phyloP scores from a whole-genome alignment of 768 basidiomycete genomes.

The Podaxis pistillaris region DNA sequence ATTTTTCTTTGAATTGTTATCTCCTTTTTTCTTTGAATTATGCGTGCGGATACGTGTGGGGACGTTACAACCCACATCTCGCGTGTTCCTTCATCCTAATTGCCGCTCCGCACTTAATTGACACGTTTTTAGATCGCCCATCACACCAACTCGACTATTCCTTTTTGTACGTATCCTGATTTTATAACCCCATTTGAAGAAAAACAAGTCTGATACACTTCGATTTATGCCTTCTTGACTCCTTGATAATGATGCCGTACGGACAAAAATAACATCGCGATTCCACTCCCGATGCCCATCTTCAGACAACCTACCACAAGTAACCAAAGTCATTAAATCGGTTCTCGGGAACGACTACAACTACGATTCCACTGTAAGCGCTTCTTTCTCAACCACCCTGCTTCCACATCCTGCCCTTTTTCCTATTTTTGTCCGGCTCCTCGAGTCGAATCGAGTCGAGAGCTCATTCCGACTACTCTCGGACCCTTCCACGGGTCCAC shows the following conservation, averaged over 20 bases:
- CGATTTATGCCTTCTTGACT: not conserved
- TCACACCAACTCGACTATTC: conserved; percentile 60
- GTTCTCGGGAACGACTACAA: conserved; percentile 59
- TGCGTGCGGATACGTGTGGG: not conserved
- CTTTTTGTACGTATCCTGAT: conserved; percentile 39
- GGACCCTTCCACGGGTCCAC: not conserved
- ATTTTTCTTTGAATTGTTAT: not conserved
- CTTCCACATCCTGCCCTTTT: not conserved
- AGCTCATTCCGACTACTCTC: not conserved
- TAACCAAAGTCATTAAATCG: conserved; percentile 51
- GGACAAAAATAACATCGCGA: not conserved
- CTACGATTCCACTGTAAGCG: conserved; percentile 54
- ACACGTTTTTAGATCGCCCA: conserved; percentile 44
- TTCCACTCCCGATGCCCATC: not conserved
- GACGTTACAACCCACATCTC: not conserved
- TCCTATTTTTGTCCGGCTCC: not conserved
- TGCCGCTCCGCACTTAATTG: conserved; percentile 7
- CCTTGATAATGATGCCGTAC: not conserved
- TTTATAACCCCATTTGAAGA: not conserved
- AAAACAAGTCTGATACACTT: conserved; percentile 1
- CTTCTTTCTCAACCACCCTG: not conserved
- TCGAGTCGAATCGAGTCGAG: not conserved
- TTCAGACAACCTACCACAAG: conserved; percentile 55
- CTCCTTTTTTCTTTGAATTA: not conserved
- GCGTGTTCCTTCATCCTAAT: not conserved